Percentiles rank a stretch among this genome's conserved stretches.
These are phyloP conservation scores for Brettanomyces sp. DNA, from an alignment of 805 yeast species.

Conservation along the genomic window DNA sequence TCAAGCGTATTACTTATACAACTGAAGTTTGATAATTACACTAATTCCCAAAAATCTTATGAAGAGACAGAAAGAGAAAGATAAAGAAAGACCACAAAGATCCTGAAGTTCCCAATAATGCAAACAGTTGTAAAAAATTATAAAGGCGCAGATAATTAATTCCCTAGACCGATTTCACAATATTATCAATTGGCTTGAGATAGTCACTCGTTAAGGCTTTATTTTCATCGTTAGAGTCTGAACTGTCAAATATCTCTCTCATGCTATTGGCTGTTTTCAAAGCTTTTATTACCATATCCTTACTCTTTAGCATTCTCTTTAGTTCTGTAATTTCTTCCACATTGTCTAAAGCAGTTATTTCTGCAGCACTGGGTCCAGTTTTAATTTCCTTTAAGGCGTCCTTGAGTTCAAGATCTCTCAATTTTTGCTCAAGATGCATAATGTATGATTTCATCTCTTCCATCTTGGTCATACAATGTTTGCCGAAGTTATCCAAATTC, in stretches of 20 bases:
- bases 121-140: no score
- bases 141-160: no score
- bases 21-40: no score
- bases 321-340: constrained; percentile 56
- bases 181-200: not conserved
- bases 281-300: constrained; percentile 72
- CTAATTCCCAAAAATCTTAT: no score
- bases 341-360: constrained; percentile 1
- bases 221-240: not conserved
- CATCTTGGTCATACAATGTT: constrained; percentile 38
- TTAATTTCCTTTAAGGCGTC: not conserved
- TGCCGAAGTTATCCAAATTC: constrained; percentile 39
- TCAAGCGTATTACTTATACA: no score
- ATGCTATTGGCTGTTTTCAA: constrained; percentile 56
- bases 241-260: constrained; percentile 27
- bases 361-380: not conserved
- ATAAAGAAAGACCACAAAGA: no score
- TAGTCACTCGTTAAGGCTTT: not conserved
- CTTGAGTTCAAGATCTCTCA: constrained; percentile 20
- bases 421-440: constrained; percentile 46
- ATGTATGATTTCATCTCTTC: constrained; percentile 56
- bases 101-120: no score
- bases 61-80: no score
- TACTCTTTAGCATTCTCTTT: constrained; percentile 52
- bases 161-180: not conserved